phyloP scores from a whole-genome alignment of 139 green algal species.

The Chlamydomonas eustigma region DNA sequence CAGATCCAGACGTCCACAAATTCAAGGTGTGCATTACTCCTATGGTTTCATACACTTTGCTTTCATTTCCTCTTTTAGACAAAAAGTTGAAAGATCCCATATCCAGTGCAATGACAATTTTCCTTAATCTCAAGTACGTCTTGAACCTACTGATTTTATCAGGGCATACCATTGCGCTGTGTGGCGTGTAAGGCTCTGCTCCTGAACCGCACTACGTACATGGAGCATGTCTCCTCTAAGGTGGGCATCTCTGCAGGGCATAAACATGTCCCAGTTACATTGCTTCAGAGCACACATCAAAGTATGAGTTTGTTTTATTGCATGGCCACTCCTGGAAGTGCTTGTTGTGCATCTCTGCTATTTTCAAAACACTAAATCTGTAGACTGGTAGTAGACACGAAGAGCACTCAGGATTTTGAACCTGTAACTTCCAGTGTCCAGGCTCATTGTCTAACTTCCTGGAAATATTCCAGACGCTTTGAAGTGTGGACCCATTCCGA shows the following conservation, averaged over 20 bases:
- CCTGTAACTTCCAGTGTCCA: too few species aligned
- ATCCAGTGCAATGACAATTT: neutral
- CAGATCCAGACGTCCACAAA: neutral
- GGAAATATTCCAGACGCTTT: too few species aligned
- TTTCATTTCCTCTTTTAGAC: neutral
- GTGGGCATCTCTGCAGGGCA: neutral
- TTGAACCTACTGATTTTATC: neutral
- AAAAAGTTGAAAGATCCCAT: neutral
- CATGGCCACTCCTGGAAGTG: neutral
- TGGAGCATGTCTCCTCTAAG: constrained; percentile 25
- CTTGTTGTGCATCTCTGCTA: neutral
- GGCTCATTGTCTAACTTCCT: too few species aligned
- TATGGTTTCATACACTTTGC: neutral
- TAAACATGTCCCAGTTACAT: neutral
- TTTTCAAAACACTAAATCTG: too few species aligned
- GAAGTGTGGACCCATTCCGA: too few species aligned
- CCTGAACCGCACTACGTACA: constrained; percentile 26
- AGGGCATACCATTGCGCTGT: constrained; percentile 33
- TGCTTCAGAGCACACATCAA: neutral
- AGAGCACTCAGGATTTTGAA: too few species aligned
- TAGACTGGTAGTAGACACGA: neutral
- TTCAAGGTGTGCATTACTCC: neutral
- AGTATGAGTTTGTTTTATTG: neutral
- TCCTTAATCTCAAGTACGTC: neutral
- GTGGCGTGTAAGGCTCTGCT: constrained; percentile 23